These are phyloP conservation scores for Saccharomyces kudriavzevii DNA, from an alignment of 805 yeast genomes.

Conservation along the genomic window DNA sequence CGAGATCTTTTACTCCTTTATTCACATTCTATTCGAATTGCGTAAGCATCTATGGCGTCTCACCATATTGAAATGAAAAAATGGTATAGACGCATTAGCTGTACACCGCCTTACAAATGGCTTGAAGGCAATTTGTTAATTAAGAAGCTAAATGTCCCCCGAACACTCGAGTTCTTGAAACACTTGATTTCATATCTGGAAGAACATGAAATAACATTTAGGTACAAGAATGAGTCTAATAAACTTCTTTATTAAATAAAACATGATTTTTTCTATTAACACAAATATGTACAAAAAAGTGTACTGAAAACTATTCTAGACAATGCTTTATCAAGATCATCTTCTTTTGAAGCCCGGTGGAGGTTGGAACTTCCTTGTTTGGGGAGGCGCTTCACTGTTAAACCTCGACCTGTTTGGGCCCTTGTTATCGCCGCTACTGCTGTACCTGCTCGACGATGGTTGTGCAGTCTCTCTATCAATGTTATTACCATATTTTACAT, in stretches of 20 bases:
- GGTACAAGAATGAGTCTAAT: neutral
- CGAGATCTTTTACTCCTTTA: neutral
- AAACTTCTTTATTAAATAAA: neutral
- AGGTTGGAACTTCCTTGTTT: conserved; percentile 37
- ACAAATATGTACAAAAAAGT: neutral
- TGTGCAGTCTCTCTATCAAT: conserved; percentile 1
- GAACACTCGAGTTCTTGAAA: no score
- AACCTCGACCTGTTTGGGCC: conserved; percentile 25
- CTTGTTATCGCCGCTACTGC: conserved; percentile 16
- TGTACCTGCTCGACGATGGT: neutral
- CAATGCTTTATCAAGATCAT: neutral
- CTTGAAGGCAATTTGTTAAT: neutral
- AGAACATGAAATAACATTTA: neutral
- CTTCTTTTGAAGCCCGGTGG: conserved; percentile 38
- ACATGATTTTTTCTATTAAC: neutral
- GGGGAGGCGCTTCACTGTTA: conserved; percentile 27
- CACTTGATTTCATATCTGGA: no score
- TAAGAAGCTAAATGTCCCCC: no score
- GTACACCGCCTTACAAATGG: no score
- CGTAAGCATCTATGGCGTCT: neutral
- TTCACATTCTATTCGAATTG: neutral
- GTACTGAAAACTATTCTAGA: neutral
- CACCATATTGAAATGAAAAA: neutral
- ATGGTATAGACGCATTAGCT: no score
- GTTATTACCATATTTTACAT: conserved; percentile 1